These are phyloP conservation scores for Fusarium udum DNA, from an alignment of 2,329 filamentous ascomycete species.

Conservation along the genomic window DNA sequence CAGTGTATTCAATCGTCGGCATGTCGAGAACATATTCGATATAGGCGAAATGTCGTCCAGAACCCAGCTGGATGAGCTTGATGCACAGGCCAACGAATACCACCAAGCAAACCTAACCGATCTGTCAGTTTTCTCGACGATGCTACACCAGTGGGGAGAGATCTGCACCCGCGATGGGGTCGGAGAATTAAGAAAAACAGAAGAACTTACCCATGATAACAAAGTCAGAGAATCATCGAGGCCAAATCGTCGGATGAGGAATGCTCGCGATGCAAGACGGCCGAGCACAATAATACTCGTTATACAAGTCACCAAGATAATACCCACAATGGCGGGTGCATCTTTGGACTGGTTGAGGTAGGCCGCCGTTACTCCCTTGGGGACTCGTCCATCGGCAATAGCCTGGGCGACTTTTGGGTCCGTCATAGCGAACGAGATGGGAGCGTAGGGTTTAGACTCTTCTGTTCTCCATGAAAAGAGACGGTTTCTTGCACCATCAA, in stretches of 20 bases:
- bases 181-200: not conserved
- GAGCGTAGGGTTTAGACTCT: not conserved
- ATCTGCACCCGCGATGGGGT: constrained; percentile 4
- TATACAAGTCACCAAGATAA: constrained; percentile 50
- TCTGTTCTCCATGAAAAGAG: constrained; percentile 9
- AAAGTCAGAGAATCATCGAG: constrained; percentile 52
- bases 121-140: constrained; percentile 12
- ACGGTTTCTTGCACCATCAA: not conserved
- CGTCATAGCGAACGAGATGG: constrained; percentile 30
- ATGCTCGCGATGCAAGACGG: constrained; percentile 48
- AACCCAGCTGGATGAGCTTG: constrained; percentile 57
- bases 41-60: constrained; percentile 57
- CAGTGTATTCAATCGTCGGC: constrained; percentile 52
- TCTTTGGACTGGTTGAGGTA: constrained; percentile 52
- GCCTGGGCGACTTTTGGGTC: constrained; percentile 44
- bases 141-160: not conserved
- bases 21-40: constrained; percentile 58
- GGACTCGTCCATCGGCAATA: constrained; percentile 50
- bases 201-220: constrained; percentile 47
- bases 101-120: constrained; percentile 49
- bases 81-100: constrained; percentile 55
- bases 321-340: constrained; percentile 50
- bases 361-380: constrained; percentile 45
- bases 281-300: constrained; percentile 48
- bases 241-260: constrained; percentile 51